Evolutionary conservation across 345 rosid species (phyloP), one percentile per base, ranked within the genome.

Genomic region (Corchorus capsularis): DNA sequence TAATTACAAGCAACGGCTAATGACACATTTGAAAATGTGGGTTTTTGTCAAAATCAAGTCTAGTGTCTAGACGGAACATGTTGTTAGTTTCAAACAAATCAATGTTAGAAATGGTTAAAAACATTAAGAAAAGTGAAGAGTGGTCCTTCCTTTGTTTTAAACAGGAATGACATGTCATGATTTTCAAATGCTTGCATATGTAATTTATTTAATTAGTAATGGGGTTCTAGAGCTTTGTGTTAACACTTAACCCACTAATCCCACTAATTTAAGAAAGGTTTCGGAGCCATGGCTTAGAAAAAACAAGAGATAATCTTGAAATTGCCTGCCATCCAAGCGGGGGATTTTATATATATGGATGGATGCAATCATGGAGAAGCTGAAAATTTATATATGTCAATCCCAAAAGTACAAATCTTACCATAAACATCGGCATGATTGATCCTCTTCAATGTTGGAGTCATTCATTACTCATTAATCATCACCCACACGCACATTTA

Each of bases 291-390:
- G 9, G 17, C 5, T 45, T 65, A 2, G 37, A 45, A 65, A 45
- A 45, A 45, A 1, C 47, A 54, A 65, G 45, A 6, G n/a, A 16
- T 12, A 45, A 49, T 49, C 4, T 2, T 34, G 32, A 32, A 19
- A 6, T 4, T 32, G 73, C 32, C 73, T 69, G 14, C 73, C 73
- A 50, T 32, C 45, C 45, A 50, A 69, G 27, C 49, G 47, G 45
- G 59, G n/a, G 16, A 15, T 32, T 27, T 50, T 49, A 8, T 69
- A 43, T n/a, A 9, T 16, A 27, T 49, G 57, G 72, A 27, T 49
- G 57, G 72, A 11, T 14, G 12, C 2, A 55, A 68, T 27, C n/a
- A 46, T 67, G 19, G 6, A 12, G 27, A 27, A 27, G 27, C 27
- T 27, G 27, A 27, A 27, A 27, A 0, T 27, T 27, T 27, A 27